A percentile compares a stretch with the other conserved stretches of the same genome.
phyloP scores from a whole-genome alignment of 805 yeast genomes.

The Metschnikowia baotianmanensis region DNA sequence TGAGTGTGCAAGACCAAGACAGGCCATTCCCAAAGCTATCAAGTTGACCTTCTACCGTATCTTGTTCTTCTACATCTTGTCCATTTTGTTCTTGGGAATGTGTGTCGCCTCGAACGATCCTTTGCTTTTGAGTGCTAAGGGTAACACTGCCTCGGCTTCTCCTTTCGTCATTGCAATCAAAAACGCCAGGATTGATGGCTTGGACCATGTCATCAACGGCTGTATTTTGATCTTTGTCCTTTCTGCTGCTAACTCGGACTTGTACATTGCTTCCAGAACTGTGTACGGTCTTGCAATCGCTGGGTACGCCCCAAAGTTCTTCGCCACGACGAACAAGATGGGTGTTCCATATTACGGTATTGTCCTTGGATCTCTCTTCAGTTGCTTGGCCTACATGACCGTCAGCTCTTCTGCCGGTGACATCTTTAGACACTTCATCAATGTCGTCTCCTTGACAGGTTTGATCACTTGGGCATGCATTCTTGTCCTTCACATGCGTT shows the following conservation, averaged over 20 bases:
- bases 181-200: slow-evolving; percentile 21
- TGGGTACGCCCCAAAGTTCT: slow-evolving; percentile 33
- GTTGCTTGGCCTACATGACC: slow-evolving; percentile 69
- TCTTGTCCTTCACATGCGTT: slow-evolving; percentile 62
- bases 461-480: slow-evolving; percentile 74
- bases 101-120: slow-evolving; percentile 37
- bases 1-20: slow-evolving; percentile 65
- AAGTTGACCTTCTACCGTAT: slow-evolving; percentile 67
- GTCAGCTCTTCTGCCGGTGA: slow-evolving; percentile 54
- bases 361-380: slow-evolving; percentile 49
- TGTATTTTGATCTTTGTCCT: slow-evolving; percentile 22
- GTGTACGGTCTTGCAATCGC: slow-evolving; percentile 22
- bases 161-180: slow-evolving; percentile 25
- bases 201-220: slow-evolving; percentile 23
- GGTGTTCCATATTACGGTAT: slow-evolving; percentile 73
- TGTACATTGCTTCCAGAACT: slow-evolving; percentile 23
- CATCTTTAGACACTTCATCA: slow-evolving; percentile 68
- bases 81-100: slow-evolving; percentile 65
- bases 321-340: slow-evolving; percentile 46
- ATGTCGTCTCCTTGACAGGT: slow-evolving; percentile 74
- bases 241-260: slow-evolving; percentile 24
- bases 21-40: slow-evolving; percentile 68
- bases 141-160: slow-evolving; percentile 20
- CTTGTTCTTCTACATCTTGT: slow-evolving; percentile 56
- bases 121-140: slow-evolving; percentile 18